Conservation (phyloP, 2,329 filamentous ascomycete species). For the Neocucurbitaria cava region DNA sequence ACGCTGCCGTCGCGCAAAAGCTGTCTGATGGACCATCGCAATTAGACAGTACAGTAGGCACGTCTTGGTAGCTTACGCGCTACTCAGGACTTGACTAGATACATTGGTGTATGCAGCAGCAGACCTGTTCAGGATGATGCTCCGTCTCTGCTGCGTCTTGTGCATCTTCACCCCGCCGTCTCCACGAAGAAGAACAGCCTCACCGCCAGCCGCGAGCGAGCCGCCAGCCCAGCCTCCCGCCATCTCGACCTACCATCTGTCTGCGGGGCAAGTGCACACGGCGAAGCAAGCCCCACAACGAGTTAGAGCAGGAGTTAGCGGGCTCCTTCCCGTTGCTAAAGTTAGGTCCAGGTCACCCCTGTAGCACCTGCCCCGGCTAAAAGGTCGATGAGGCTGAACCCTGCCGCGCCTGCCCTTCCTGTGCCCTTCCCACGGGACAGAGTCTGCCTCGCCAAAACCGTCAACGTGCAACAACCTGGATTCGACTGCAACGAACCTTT, state of each 20-base stretch:
- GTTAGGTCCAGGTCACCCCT: conserved; percentile 15
- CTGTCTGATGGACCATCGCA: neutral
- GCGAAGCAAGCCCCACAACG: neutral
- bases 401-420: neutral
- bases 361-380: conserved; percentile 8
- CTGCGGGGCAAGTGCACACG: conserved; percentile 13
- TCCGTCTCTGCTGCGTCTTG: neutral
- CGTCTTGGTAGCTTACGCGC: conserved; percentile 2
- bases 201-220: conserved; percentile 6
- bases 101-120: too few relatives aligned
- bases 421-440: neutral
- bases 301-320: conserved; percentile 9
- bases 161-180: neutral
- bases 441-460: conserved; percentile 28
- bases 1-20: neutral
- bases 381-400: conserved; percentile 13
- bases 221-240: conserved; percentile 7
- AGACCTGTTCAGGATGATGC: neutral
- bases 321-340: conserved; percentile 17
- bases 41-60: neutral
- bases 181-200: neutral
- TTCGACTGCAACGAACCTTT: neutral
- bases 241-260: too few relatives aligned
- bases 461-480: conserved; percentile 7
- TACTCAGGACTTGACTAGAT: neutral